These are phyloP conservation scores for sweet orange (Citrus sinensis) DNA, from an alignment of 345 rosid genomes.

Conservation along the genomic window DNA sequence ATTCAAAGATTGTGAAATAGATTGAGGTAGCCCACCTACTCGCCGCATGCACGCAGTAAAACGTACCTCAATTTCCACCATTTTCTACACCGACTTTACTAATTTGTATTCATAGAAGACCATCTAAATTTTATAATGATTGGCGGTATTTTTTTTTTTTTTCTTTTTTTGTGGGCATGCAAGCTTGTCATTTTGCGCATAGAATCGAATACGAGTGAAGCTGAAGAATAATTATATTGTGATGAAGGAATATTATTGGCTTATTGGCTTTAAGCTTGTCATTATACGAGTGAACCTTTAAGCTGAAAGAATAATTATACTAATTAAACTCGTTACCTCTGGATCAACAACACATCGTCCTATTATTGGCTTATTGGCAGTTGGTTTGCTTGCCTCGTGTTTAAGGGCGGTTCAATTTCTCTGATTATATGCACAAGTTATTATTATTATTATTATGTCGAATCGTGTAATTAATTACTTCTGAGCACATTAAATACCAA, in stretches of 20 bases:
- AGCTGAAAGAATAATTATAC: no score
- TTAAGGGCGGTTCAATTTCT: not conserved
- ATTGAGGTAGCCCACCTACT: no score
- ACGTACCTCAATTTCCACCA: not conserved
- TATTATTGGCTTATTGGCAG: not conserved
- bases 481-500: not conserved
- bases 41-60: no score
- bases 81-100: not conserved
- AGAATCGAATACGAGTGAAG: not conserved
- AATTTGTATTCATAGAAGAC: not conserved
- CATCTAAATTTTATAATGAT: not conserved
- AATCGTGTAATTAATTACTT: not conserved
- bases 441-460: not conserved
- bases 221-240: no score
- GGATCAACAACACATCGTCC: not conserved
- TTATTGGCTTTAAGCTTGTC: no score
- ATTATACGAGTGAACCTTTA: no score
- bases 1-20: no score
- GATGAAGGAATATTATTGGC: no score
- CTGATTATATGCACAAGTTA: not conserved
- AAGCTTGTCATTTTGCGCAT: not conserved
- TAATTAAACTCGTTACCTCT: not conserved
- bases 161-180: not conserved
- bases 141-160: not conserved
- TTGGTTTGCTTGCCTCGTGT: not conserved